Conservation (phyloP, 2,329 filamentous ascomycete species). For the Byssothecium circinans region DNA sequence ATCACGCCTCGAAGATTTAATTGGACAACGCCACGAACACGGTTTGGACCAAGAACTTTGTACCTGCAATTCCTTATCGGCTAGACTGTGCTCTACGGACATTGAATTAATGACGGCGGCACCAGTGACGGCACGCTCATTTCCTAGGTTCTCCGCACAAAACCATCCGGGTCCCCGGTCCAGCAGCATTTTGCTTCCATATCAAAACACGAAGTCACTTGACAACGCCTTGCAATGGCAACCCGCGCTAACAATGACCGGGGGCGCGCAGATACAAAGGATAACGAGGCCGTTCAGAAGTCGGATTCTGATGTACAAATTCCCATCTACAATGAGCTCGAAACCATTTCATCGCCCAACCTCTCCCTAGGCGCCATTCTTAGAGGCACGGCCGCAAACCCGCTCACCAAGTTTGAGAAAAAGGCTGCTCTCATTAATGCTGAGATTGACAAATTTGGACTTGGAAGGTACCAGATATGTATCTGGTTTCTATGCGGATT, state of each 20-base stretch:
- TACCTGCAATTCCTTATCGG: too few relatives aligned
- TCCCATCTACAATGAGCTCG: conserved; percentile 32
- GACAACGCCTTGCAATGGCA: neutral
- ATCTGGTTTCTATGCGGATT: conserved; percentile 38
- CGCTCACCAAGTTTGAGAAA: conserved; percentile 31
- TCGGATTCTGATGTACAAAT: conserved; percentile 18
- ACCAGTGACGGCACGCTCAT: too few relatives aligned
- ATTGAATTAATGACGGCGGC: too few relatives aligned
- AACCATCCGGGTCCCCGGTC: too few relatives aligned
- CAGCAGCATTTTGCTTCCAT: too few relatives aligned
- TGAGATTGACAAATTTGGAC: conserved; percentile 34
- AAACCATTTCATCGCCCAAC: conserved; percentile 23
- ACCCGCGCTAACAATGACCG: neutral
- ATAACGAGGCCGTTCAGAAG: conserved; percentile 7
- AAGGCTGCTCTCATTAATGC: conserved; percentile 36
- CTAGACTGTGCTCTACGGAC: too few relatives aligned
- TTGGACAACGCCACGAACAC: neutral
- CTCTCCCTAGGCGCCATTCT: conserved; percentile 30
- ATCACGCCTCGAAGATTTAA: too few relatives aligned
- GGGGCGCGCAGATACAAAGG: neutral
- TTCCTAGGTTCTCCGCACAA: too few relatives aligned
- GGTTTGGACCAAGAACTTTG: too few relatives aligned
- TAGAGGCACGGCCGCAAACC: conserved; percentile 28
- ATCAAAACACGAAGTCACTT: too few relatives aligned
- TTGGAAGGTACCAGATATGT: conserved; percentile 33